Evolutionary conservation across 1,139 yeast species (phyloP), one percentile per base, ranked within the genome.

Genomic region (Candida tunisiensis): DNA sequence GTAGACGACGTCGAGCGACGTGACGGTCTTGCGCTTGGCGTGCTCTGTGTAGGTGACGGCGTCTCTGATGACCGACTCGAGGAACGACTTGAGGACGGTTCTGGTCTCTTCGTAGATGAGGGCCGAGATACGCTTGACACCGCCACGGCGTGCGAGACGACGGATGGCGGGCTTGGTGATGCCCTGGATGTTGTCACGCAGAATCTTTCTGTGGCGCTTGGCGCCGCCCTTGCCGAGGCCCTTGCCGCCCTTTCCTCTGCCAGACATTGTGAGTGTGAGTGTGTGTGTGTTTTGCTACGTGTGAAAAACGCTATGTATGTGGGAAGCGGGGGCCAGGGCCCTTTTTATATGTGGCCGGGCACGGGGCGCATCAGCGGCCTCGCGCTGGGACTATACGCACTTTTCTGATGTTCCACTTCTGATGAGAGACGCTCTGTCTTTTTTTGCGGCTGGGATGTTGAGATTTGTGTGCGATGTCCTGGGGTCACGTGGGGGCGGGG

Each of bases 141-240:
- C 98, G 68, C 98, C 98, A 80, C 98, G 83, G 75, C 98, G 85
- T 36, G 98, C 98, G 54, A 88, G 77, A 79, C 98, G 85, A 71
- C 98, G 83, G 59, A 88, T 88, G 53, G 98, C 98, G 58, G 98
- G 98, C 73, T 88, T 88, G 42, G 98, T 88, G 57, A 88, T 85
- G 70, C 98, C 98, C 69, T 85, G 96, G 47, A 88, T 85, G 85
- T 88, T 88, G 62, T 88, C 98, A 73, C 96, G 83, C 49, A 85
- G 72, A 65, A 88, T 82, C 80, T 85, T 85, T 75, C 96, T 80
- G 83, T 88, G 98, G 68, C 96, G 88, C 75, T 85, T 85, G 53
- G 98, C 96, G 69, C 96, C 96, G 66, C 60, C 44, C 38, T 40
- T 40, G 15, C 41, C 41, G 21, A 37, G 38, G 24, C 41, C 41